Percentiles rank a stretch among this genome's conserved stretches.
Conservation (phyloP, 352 stramenopile species). For the Albugo laibachii region DNA sequence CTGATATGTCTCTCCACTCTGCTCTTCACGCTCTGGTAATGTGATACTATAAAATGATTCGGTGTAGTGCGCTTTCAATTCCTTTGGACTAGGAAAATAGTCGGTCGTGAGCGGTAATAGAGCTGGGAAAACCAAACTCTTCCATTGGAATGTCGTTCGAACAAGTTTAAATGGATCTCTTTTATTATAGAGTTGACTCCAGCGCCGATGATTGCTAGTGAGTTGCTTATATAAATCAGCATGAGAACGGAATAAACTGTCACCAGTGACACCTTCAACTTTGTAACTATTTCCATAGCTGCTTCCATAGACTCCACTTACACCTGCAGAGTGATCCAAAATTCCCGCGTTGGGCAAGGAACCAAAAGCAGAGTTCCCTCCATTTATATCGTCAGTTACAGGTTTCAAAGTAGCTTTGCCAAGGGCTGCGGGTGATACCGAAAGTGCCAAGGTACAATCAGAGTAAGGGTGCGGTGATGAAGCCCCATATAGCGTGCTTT, state of each 20-base stretch:
- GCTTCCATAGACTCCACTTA: too few species aligned
- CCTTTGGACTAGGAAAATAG: slow-evolving; percentile 58
- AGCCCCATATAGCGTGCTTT: too few species aligned
- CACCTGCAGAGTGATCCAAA: too few species aligned
- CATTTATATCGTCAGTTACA: too few species aligned
- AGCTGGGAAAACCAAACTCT: slow-evolving; percentile 85
- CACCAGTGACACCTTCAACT: slow-evolving; percentile 10
- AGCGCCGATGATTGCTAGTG: slow-evolving; percentile 82
- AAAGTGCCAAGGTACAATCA: too few species aligned
- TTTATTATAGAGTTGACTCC: slow-evolving; percentile 86
- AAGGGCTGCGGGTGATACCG: too few species aligned
- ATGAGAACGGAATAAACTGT: slow-evolving; percentile 56
- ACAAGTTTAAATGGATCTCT: slow-evolving; percentile 25
- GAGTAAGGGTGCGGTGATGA: too few species aligned
- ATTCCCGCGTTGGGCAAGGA: too few species aligned
- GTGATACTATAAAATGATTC: slow-evolving; percentile 72
- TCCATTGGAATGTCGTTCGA: slow-evolving; percentile 81
- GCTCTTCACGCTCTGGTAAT: slow-evolving; percentile 37
- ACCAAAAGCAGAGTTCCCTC: too few species aligned
- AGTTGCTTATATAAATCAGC: slow-evolving; percentile 21
- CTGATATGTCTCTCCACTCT: slow-evolving; percentile 13
- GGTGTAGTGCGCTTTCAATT: slow-evolving; percentile 37
- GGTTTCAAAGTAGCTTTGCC: too few species aligned
- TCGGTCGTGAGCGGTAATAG: slow-evolving; percentile 84
- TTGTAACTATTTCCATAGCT: too few species aligned